A percentile compares a stretch with the other conserved stretches of the same genome.
Evolutionary conservation across 2,329 filamentous ascomycete genomes (phyloP).

Genomic region (Tolypocladium amazonense): DNA sequence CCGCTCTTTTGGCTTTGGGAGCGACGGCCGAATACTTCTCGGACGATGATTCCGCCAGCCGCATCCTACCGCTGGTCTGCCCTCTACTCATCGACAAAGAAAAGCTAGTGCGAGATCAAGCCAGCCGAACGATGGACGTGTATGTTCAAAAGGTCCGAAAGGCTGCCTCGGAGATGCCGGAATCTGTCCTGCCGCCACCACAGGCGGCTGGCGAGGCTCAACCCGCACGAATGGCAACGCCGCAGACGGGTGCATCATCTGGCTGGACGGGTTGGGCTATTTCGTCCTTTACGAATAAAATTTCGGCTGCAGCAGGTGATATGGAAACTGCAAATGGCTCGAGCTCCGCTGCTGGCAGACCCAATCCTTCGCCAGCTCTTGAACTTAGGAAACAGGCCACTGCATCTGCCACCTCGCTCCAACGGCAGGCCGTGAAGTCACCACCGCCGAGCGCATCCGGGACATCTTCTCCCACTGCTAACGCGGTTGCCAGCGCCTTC

Average conservation of each 20-base stretch:
- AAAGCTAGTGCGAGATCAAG: conserved; percentile 86
- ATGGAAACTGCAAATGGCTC: conserved; percentile 54
- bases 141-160: conserved; percentile 80
- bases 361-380: conserved; percentile 27
- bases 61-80: conserved; percentile 75
- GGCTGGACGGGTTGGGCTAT: conserved; percentile 95
- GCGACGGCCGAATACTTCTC: conserved; percentile 80
- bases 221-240: conserved; percentile 68
- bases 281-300: conserved; percentile 93
- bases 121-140: conserved; percentile 76
- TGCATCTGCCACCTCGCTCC: conserved; percentile 46
- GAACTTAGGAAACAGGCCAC: conserved; percentile 25
- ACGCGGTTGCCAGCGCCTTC: conserved; percentile 35
- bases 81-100: conserved; percentile 88
- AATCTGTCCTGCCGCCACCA: conserved; percentile 63
- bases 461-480: conserved; percentile 34
- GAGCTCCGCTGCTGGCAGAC: conserved; percentile 29
- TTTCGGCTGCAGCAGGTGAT: conserved; percentile 74
- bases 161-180: conserved; percentile 65
- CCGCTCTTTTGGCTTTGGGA: conserved; percentile 72
- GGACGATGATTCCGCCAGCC: conserved; percentile 79
- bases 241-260: conserved; percentile 47
- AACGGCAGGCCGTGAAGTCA: conserved; percentile 48
- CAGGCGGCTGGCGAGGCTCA: conserved; percentile 34
- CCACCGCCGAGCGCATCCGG: conserved; percentile 35